Evolutionary conservation across 306 rosid species (phyloP), one percentile per base, ranked within the genome.

Genomic region (Vachellia pachyceras): DNA sequence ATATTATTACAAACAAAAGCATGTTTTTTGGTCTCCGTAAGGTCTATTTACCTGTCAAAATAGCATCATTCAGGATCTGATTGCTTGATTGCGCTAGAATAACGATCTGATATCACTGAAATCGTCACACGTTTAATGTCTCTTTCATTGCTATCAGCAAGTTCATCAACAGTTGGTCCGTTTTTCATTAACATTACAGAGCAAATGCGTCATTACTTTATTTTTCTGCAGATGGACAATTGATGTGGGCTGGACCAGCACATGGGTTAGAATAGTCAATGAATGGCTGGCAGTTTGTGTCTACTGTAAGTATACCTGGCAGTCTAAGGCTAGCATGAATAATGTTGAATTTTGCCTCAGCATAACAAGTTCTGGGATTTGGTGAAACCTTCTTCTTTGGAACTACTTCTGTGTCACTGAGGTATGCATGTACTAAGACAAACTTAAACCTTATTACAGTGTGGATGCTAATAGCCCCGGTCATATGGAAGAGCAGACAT

Each of bases 221-320:
- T 47, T 47, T 39, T 83, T 69, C 20, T 81, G 82, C 88, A 93
- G 99, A 88, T 96, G 98, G 98, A 90, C 98, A 55, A 90, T 96
- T 82, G 99, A 93, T 80, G 98, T 93, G 25, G 98, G 99, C 0
- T 96, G 99, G 99, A 92, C 97, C 78, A 96, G 99, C 80, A 84
- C 97, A 17, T 96, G 98, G 98, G 98, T 96, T 84, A 90, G 94
- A 87, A 90, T 92, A 68, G 94, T 92, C 12, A 96, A 96, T 80
- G 99, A 96, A 76, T 96, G 98, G 99, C 85, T 96, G 69, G 97
- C 98, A 17, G 99, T 92, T 58, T 92, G 97, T 84, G 91, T 96
- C 7, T 96, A 92, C 83, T 72, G 99, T 96, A 92, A 91, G 99
- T 80, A 46, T 52, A 35, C 50, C n/a, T 33, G 5, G 13, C 22